A percentile compares a stretch with the other conserved stretches of the same genome.
phyloP scores from a whole-genome alignment of 1,284 basidiomycete species.

The Sporisorium iseilematis-ciliati region DNA sequence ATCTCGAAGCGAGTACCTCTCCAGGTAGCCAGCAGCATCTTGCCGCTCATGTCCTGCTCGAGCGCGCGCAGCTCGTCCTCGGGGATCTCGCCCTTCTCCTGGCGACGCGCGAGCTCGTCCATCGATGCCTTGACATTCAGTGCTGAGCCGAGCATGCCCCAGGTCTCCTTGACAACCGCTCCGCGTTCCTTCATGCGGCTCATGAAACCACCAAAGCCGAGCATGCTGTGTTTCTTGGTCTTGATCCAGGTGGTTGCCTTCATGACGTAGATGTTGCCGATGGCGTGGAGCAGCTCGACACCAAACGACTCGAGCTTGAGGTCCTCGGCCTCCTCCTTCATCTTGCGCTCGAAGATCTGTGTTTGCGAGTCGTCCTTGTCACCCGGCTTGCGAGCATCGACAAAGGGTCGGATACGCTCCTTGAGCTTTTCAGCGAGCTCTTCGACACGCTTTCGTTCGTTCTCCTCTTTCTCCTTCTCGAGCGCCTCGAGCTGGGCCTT shows the following conservation, averaged over 20 bases:
- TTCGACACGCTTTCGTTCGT: slow-evolving; percentile 65
- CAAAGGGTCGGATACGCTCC: slow-evolving; percentile 68
- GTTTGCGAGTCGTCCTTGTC: slow-evolving; percentile 84
- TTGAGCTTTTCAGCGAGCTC: slow-evolving; percentile 67
- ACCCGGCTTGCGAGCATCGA: slow-evolving; percentile 82
- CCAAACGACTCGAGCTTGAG: slow-evolving; percentile 98
- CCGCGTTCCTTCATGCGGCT: slow-evolving; percentile 95
- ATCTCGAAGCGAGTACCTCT: slow-evolving; percentile 66
- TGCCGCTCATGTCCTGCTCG: slow-evolving; percentile 94
- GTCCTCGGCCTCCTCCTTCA: slow-evolving; percentile 91
- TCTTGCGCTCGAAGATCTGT: slow-evolving; percentile 76
- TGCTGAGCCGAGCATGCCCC: slow-evolving; percentile 73
- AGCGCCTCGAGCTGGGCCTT: slow-evolving; percentile 65
- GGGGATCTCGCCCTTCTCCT: slow-evolving; percentile 88
- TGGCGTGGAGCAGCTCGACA: slow-evolving; percentile 79
- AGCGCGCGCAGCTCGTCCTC: slow-evolving; percentile 78
- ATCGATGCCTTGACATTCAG: slow-evolving; percentile 73
- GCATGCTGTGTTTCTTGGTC: slow-evolving; percentile 76
- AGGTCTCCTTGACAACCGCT: slow-evolving; percentile 74
- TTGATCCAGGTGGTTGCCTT: slow-evolving; percentile 94
- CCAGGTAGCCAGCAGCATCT: slow-evolving; percentile 71
- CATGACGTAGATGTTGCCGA: slow-evolving; percentile 83
- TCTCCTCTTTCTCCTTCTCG: slow-evolving; percentile 69
- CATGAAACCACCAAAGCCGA: slow-evolving; percentile 89
- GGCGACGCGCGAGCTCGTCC: slow-evolving; percentile 90